Evolutionary conservation across 75 land plant species (phyloP).

Genomic region (Sequoia sempervirens): DNA sequence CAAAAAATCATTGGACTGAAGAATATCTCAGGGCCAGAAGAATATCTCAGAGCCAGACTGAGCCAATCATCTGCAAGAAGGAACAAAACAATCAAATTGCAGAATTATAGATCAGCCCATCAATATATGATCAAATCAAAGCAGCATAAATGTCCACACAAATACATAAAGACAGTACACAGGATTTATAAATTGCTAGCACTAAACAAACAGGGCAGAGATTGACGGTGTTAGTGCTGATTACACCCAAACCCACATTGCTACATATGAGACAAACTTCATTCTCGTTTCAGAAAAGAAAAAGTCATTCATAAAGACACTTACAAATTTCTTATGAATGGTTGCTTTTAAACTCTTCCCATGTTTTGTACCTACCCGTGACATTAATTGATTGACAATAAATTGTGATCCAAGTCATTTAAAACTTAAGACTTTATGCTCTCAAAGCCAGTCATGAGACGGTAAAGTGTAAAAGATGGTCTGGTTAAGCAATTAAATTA

Average conservation of each 20-base stretch:
- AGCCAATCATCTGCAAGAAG: background rate
- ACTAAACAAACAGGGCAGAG: background rate
- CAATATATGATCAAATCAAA: background rate
- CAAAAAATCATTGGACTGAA: background rate
- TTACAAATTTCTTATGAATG: background rate
- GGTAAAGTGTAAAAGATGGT: background rate
- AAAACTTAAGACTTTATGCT: background rate
- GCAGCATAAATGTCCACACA: background rate
- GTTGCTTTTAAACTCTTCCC: background rate
- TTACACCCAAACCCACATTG: background rate
- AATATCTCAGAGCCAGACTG: background rate
- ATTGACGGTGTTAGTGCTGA: background rate
- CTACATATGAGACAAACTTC: background rate
- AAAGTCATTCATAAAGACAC: background rate
- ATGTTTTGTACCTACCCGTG: background rate
- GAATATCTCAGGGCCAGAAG: background rate
- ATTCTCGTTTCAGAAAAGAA: background rate
- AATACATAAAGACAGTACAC: background rate
- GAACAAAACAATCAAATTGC: background rate
- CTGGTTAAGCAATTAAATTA: background rate
- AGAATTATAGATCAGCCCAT: background rate
- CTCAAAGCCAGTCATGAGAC: background rate
- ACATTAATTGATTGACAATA: background rate
- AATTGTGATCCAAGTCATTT: background rate
- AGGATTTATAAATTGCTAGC: background rate